Conservation (phyloP, 768 basidiomycete genomes). For the Kwoniella botswanensis region DNA sequence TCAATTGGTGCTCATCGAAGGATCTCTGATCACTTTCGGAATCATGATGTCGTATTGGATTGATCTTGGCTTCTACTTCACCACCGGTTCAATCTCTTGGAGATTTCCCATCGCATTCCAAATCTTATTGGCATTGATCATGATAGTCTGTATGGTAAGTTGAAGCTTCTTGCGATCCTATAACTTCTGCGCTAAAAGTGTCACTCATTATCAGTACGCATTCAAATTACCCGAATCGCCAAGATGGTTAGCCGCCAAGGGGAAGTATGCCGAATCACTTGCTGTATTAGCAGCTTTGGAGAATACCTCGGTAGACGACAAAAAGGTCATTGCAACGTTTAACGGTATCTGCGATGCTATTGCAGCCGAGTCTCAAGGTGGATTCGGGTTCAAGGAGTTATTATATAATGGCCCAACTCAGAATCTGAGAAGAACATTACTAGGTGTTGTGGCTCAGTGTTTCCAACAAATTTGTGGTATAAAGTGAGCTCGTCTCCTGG, state of each 20-base stretch:
- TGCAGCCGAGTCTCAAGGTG: slow-evolving; percentile 59
- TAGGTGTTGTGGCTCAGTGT: slow-evolving; percentile 68
- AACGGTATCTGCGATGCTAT: slow-evolving; percentile 66
- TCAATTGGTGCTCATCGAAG: slow-evolving; percentile 70
- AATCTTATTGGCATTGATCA: slow-evolving; percentile 65
- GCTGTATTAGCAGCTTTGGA: slow-evolving; percentile 71
- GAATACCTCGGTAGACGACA: slow-evolving; percentile 62
- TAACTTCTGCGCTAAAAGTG: background rate
- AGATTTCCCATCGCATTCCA: slow-evolving; percentile 69
- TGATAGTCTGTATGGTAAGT: slow-evolving; percentile 58
- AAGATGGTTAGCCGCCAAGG: slow-evolving; percentile 66
- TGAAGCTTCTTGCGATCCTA: background rate
- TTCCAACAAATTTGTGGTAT: slow-evolving; percentile 68
- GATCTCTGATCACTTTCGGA: slow-evolving; percentile 60
- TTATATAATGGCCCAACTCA: slow-evolving; percentile 67
- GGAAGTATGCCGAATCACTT: slow-evolving; percentile 65
- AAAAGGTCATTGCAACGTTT: slow-evolving; percentile 64
- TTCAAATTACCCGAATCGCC: slow-evolving; percentile 60
- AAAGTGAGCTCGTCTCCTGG: slow-evolving; percentile 26
- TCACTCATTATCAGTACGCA: slow-evolving; percentile 57
- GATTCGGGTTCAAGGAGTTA: slow-evolving; percentile 64
- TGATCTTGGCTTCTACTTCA: slow-evolving; percentile 69
- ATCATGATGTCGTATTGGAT: slow-evolving; percentile 73
- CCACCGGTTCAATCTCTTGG: slow-evolving; percentile 65
- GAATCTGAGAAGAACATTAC: slow-evolving; percentile 67